Evolutionary conservation across 768 basidiomycete species (phyloP).

Genomic region (Termitomyces sp.): DNA sequence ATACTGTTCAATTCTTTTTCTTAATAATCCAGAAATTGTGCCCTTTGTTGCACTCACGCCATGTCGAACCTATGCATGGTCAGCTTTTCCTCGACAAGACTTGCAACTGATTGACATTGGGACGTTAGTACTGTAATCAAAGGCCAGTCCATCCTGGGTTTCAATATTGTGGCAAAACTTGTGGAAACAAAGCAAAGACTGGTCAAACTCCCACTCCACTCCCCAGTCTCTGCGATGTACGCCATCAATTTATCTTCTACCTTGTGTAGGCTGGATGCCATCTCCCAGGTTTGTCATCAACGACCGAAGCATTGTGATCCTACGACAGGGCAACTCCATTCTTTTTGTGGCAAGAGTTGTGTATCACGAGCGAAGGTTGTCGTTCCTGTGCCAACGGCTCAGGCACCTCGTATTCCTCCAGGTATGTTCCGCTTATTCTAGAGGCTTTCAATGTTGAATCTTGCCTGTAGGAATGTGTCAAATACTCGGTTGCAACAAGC

Average conservation of each 20-base stretch:
- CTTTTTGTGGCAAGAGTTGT: slow-evolving; percentile 59
- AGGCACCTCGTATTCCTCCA: slow-evolving; percentile 1
- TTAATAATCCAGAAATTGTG: neutral
- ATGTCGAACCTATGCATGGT: slow-evolving; percentile 4
- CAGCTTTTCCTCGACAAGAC: neutral
- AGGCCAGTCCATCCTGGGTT: slow-evolving; percentile 57
- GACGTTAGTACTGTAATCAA: slow-evolving; percentile 43
- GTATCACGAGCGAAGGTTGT: slow-evolving; percentile 20
- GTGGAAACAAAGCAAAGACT: slow-evolving; percentile 39
- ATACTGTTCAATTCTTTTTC: too few species aligned
- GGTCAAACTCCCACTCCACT: slow-evolving; percentile 15
- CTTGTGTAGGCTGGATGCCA: neutral
- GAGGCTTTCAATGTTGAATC: neutral
- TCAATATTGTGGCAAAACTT: slow-evolving; percentile 54
- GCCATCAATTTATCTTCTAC: slow-evolving; percentile 7
- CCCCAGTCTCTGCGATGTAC: slow-evolving; percentile 43
- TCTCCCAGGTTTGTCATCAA: slow-evolving; percentile 45
- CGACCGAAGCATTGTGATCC: slow-evolving; percentile 58
- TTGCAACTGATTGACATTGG: neutral
- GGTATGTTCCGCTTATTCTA: slow-evolving; percentile 6
- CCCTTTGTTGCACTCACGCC: neutral
- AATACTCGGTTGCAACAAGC: slow-evolving; percentile 45
- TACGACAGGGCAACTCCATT: slow-evolving; percentile 37
- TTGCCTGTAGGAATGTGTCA: slow-evolving; percentile 35
- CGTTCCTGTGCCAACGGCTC: neutral